Base-by-base conservation (phyloP, 2,329 filamentous ascomycete genomes). In the Escovopsis weberi region DNA sequence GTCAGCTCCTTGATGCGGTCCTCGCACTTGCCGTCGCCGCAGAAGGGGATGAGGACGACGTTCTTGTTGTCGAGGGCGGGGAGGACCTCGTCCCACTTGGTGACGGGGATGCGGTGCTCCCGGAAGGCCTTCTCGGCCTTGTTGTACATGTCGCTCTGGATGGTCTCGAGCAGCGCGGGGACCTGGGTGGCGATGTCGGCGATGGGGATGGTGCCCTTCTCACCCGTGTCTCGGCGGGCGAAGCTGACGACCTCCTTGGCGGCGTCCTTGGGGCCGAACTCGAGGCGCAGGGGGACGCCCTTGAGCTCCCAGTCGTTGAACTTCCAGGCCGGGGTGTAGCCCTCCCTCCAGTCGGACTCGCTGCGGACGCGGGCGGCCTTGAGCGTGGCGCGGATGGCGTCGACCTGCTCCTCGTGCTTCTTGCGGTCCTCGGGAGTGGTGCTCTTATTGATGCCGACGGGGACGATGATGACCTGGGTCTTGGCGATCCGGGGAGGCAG, bases 221-320 rank as follows among this genome's bases (percentile, higher is more conserved):
- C 82, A 45, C 78, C 78, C 15, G 83, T 83, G 61, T 98, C 91
- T 55, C 93, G 85, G 55, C 91, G 85, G 19, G 88, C 85, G 48
- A 76, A 85, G 49, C 82, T 85, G 52, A 96, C 82, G 36, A 88
- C 83, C 45, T 82, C 76, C 59, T 88, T 85, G 50, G 84, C 85
- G 11, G 82, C 81, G 59, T 96, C 91, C 65, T 94, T 94, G 55
- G 91, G 89, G 6, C 93, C 93, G 57, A 94, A 94, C 63, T 98
- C 91, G 45, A 98, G 74, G 46, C 91, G 83, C 33, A 98, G 75
- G 38, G 93, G 91, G 36, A 96, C 83, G 59, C 93, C 91, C 66
- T 89, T 93, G 54, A 96, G 74, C 63, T 98, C 93, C 86, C 87
- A 95, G 65, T 98, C 88, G 66, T 93, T 94, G 72, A 98, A 98